Percentiles rank a stretch among this genome's conserved stretches.
These are phyloP conservation scores for Brassica juncea DNA, from an alignment of 345 rosid genomes.

Conservation along the genomic window DNA sequence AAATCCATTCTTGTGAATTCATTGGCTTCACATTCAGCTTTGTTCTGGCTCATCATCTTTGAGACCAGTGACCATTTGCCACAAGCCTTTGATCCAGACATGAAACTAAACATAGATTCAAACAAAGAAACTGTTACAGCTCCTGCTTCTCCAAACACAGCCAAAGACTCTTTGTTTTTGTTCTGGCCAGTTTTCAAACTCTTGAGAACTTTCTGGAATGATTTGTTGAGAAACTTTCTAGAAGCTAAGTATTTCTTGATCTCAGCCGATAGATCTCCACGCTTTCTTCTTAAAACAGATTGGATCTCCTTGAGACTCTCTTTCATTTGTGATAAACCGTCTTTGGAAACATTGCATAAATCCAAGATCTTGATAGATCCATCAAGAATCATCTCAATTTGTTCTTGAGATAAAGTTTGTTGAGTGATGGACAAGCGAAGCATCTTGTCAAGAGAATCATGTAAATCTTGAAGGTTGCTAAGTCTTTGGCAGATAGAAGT, in stretches of 20 bases:
- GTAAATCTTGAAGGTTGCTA: constrained; percentile 39
- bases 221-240: constrained; percentile 41
- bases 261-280: constrained; percentile 24
- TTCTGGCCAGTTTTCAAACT: constrained; percentile 16
- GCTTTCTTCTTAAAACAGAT: constrained; percentile 38
- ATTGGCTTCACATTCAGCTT: constrained; percentile 29
- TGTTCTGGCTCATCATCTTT: constrained; percentile 42
- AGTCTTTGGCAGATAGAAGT: constrained; percentile 25
- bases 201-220: constrained; percentile 30
- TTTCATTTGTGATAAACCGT: constrained; percentile 32
- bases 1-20: constrained; percentile 43
- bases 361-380: constrained; percentile 42
- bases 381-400: constrained; percentile 41
- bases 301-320: constrained; percentile 39
- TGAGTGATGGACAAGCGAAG: constrained; percentile 33
- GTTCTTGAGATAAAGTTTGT: constrained; percentile 33
- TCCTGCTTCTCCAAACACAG: constrained; percentile 42
- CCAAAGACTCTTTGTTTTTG: constrained; percentile 16
- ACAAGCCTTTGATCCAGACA: constrained; percentile 40
- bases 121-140: constrained; percentile 34
- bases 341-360: constrained; percentile 42
- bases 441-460: constrained; percentile 33
- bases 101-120: constrained; percentile 44
- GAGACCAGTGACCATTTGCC: constrained; percentile 43
- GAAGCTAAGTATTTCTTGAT: constrained; percentile 46